phyloP scores from a whole-genome alignment of 352 stramenopile species.

The Pythium dissotocum region DNA sequence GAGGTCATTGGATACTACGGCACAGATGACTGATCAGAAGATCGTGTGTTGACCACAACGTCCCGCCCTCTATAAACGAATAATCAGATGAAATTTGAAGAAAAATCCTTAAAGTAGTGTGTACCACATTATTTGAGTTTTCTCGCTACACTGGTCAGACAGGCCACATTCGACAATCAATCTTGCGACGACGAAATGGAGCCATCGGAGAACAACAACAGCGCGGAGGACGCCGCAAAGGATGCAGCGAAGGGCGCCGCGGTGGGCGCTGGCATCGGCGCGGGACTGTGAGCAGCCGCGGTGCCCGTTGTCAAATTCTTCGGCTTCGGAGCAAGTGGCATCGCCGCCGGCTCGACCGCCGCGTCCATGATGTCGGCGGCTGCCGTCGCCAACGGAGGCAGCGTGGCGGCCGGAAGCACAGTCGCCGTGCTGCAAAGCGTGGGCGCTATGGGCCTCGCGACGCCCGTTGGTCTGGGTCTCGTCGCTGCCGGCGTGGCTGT shows the following conservation, averaged over 20 bases:
- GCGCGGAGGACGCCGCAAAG: background rate
- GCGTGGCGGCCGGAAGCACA: conserved; percentile 39
- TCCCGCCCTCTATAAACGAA: too few species aligned
- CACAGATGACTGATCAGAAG: conserved; percentile 1
- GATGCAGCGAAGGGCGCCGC: conserved; percentile 11
- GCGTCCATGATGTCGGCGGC: conserved; percentile 59
- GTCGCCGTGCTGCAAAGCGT: conserved; percentile 54
- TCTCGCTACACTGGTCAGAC: too few species aligned
- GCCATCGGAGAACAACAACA: background rate
- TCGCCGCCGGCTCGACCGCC: conserved; percentile 42
- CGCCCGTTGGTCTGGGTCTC: conserved; percentile 29
- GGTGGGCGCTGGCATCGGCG: conserved; percentile 28
- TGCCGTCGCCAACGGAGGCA: conserved; percentile 48
- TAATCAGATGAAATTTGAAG: too few species aligned
- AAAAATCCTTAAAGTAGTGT: too few species aligned
- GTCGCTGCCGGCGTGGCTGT: conserved; percentile 22
- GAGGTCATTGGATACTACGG: conserved; percentile 31
- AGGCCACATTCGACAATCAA: too few species aligned
- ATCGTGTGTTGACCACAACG: too few species aligned
- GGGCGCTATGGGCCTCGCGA: conserved; percentile 41
- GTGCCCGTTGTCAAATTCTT: conserved; percentile 32
- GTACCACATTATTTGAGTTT: too few species aligned
- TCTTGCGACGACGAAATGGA: background rate
- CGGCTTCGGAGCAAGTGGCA: conserved; percentile 43
- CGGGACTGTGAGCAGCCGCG: conserved; percentile 29